phyloP scores from a whole-genome alignment of 176 grass and related monocot species.

The Zea luxurians region DNA sequence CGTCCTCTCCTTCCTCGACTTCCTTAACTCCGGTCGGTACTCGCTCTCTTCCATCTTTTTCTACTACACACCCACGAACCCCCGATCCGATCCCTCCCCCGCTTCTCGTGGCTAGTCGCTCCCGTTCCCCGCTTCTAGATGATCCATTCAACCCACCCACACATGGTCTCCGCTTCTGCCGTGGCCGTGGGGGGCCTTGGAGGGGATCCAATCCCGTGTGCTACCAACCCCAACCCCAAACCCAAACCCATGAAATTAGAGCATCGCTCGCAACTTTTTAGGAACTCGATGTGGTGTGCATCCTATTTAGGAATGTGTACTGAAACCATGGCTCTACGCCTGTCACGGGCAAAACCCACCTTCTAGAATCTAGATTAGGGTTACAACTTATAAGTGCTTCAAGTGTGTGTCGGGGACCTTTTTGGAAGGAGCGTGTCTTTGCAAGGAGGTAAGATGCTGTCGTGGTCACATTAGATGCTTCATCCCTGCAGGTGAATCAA shows the following conservation, averaged over 20 bases:
- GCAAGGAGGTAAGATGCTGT: neutral
- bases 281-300: neutral
- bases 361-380: neutral
- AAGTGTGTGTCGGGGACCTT: neutral
- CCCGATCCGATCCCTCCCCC: neutral
- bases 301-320: neutral
- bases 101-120: neutral
- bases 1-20: constrained; percentile 77
- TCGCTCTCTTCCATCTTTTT: neutral
- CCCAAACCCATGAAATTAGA: neutral
- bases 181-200: neutral
- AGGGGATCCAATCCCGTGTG: neutral
- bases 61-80: neutral
- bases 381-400: neutral
- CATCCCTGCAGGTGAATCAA: neutral
- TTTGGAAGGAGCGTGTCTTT: neutral
- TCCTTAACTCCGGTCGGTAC: constrained; percentile 74
- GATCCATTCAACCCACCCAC: neutral
- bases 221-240: neutral
- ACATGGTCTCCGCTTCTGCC: neutral
- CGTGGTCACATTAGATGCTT: neutral
- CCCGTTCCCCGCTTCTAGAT: neutral
- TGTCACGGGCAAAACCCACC: neutral
- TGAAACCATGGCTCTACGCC: neutral
- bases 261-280: neutral